Evolutionary conservation across 371 early-diverging fungal species (phyloP), one percentile per base, ranked within the genome.

Genomic region (Rhizopus arrhizus): DNA sequence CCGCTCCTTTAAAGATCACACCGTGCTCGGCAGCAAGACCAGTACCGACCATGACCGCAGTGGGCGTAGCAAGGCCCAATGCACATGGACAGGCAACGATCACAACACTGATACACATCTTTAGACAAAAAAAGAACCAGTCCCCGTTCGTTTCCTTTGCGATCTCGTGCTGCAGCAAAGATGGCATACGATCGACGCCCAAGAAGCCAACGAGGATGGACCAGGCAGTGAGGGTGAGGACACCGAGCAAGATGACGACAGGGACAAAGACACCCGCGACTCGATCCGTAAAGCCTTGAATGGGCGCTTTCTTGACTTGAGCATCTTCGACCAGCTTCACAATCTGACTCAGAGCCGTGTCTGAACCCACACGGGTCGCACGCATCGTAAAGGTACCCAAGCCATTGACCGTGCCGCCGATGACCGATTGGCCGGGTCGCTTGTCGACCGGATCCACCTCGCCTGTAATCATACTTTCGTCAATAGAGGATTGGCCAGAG

Each of bases 381-480:
- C 86, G 70, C 81, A 90, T 84, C 10, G 73, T 71, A 62, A 93
- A 88, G 12, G 90, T 80, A 11, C 89, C 87, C 12, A 91, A 72
- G 2, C 93, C 89, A 72, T 97, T 97, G 41, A 98, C 91, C 0
- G 97, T 95, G 15, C 98, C 98, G 28, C 93, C 95, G 63, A 98
- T 92, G 22, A 97, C 89, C 3, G 52, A 40, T 50, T 83, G 80
- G 5, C 89, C 92, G 2, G 49, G 68, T 8, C 65, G 69, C 70
- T 99, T 99, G 62, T 49, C 58, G 34, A 99, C 91, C 0, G 97
- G 94, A 22, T 94, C 75, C 12, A 91, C 88, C 75, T 99, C 99
- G 40, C 99, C 99, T 0, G 99, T 99, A 0, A 99, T 89, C 78
- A 99, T 93, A 53, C 95, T 92, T 77, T 99, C 99, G 77, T 99